Base-by-base conservation (phyloP, 2,329 filamentous ascomycete genomes). In the Fusarium tupiense region DNA sequence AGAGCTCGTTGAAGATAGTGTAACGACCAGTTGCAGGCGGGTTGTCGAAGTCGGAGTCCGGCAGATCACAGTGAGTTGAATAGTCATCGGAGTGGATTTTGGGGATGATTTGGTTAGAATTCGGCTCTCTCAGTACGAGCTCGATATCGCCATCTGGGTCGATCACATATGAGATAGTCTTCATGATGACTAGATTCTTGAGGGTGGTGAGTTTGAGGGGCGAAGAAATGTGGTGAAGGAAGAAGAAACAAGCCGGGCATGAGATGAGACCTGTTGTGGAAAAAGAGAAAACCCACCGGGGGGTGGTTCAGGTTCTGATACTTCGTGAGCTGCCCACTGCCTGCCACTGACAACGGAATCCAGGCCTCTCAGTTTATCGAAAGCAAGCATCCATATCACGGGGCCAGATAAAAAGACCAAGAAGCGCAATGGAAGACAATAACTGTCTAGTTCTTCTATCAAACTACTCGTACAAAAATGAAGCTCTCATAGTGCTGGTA, bases 181-280 rank as follows among this genome's bases (percentile, higher is more conserved):
- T 14, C 50, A 67, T 67, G 29, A 17, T 17, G 40, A 29, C 7
- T 14, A 8, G 44, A 6, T 20, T 14, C 3, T 29, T 13, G 13
- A 6, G 3, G 6, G 2, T 13, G 12, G 1, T 10, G 24, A 47
- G 19, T 2, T 20, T 29, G 12, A 10, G 11, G 2, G 20, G 13
- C 11, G 24, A 14, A 4, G 44, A 5, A 37, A 37, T 0, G 16
- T 17, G 8, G 13, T 29, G 14, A 12, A 52, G 17, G 49, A 6
- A 8, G n/a, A 37, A 11, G 12, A 53, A 53, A 26, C 2, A 2
- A 53, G 16, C 22, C 29, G 4, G 8, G 8, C 6, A 3, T 6
- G 22, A 19, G 49, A 24, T 6, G 22, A 6, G 31, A 13, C 4
- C 2, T 33, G 7, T n/a, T 19, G 14, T 37, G n/a, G 20, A 53